Evolutionary conservation across 2,329 filamentous ascomycete genomes (phyloP).

Genomic region (Dactylonectria estremocensis): DNA sequence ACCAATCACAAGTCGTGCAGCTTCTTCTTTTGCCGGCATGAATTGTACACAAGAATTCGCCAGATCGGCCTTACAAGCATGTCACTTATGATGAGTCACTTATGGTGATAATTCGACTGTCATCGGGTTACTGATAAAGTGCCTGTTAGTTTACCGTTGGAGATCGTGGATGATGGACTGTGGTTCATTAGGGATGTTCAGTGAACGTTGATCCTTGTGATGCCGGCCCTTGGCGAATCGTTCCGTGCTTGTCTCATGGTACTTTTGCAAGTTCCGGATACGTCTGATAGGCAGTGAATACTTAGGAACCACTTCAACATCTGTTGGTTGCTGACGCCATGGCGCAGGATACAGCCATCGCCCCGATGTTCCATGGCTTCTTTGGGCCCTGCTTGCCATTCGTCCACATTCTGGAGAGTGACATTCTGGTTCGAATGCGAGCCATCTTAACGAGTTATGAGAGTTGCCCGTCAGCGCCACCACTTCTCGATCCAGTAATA

Average conservation of each 20-base stretch:
- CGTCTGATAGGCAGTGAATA: not conserved
- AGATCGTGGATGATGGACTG: not conserved
- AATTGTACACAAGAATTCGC: not conserved
- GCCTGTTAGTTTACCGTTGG: not conserved
- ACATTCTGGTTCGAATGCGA: conserved; percentile 34
- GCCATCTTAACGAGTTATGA: conserved; percentile 31
- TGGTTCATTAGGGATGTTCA: not conserved
- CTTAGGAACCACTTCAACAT: not conserved
- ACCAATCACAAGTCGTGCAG: not conserved
- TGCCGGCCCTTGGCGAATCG: conserved; percentile 10
- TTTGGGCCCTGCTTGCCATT: conserved; percentile 3
- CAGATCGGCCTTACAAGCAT: not conserved
- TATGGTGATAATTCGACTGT: not conserved
- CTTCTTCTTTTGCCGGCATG: not conserved
- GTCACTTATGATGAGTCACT: no score
- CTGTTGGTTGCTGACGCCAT: conserved; percentile 5
- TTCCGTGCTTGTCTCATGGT: not conserved
- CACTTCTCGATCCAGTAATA: conserved; percentile 15
- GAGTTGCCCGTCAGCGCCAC: conserved; percentile 9
- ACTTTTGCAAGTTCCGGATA: not conserved
- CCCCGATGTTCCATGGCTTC: conserved; percentile 10
- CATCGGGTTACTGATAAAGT: not conserved
- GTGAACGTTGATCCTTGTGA: not conserved
- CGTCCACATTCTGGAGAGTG: conserved; percentile 15
- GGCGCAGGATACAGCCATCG: conserved; percentile 5